Conservation (phyloP, 2,329 filamentous ascomycete species). For the Fusarium papillatum region DNA sequence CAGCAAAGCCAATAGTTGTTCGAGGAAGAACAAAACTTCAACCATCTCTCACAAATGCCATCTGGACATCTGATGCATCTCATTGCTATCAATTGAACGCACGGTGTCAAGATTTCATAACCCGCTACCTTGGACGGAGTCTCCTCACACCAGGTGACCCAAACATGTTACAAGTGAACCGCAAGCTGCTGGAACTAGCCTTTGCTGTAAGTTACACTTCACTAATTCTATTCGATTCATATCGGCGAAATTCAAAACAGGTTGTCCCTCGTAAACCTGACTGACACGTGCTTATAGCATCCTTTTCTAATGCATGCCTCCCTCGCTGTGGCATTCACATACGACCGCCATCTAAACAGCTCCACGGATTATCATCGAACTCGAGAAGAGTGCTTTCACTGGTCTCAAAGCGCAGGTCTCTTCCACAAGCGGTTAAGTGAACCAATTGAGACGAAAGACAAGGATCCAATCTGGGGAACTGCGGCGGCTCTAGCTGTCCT, state of each 20-base stretch:
- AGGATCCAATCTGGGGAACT: constrained; percentile 61
- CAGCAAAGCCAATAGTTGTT: constrained; percentile 29
- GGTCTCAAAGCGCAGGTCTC: constrained; percentile 55
- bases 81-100: constrained; percentile 52
- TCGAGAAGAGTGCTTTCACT: constrained; percentile 58
- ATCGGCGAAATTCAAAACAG: too few relatives aligned
- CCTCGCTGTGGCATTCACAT: constrained; percentile 56
- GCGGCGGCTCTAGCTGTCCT: constrained; percentile 57
- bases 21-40: constrained; percentile 36
- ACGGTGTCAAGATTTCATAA: constrained; percentile 57
- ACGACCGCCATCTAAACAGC: constrained; percentile 51
- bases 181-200: constrained; percentile 51
- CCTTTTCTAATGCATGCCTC: constrained; percentile 62
- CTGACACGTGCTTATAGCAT: constrained; percentile 44
- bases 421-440: constrained; percentile 53
- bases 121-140: constrained; percentile 53
- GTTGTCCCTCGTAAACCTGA: too few relatives aligned
- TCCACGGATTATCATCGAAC: constrained; percentile 39
- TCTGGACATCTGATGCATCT: constrained; percentile 51
- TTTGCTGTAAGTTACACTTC: constrained; percentile 50
- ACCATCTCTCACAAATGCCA: constrained; percentile 42
- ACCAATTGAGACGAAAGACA: constrained; percentile 51
- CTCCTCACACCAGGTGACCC: constrained; percentile 53
- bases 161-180: constrained; percentile 54
- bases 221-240: background rate